Conservation (phyloP, 495 filamentous ascomycete species). For the Tetracladium setigerum region DNA sequence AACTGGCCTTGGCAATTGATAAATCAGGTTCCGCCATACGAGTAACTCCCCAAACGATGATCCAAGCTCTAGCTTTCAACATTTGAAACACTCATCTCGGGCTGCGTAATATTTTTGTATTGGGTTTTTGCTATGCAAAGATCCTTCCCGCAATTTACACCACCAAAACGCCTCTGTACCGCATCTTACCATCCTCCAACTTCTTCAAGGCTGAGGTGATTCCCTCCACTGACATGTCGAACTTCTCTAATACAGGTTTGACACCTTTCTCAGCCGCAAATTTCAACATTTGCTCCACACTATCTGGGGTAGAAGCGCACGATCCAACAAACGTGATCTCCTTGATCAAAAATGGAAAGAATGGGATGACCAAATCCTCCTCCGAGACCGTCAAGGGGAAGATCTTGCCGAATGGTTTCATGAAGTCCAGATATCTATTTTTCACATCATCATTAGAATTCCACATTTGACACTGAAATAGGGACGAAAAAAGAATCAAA, state of each 20-base stretch:
- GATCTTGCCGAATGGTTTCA: conserved; percentile 35
- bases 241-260: conserved; percentile 22
- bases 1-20: no score
- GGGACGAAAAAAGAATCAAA: conserved; percentile 24
- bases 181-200: conserved; percentile 43
- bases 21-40: no score
- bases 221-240: conserved; percentile 43
- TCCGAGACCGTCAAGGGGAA: conserved; percentile 37
- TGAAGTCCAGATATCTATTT: conserved; percentile 39
- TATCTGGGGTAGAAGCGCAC: conserved; percentile 27
- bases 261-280: conserved; percentile 28
- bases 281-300: conserved; percentile 29
- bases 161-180: conserved; percentile 44
- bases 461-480: conserved; percentile 23
- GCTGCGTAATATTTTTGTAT: no score
- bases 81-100: no score
- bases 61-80: no score
- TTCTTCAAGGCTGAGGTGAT: conserved; percentile 45
- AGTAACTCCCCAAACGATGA: no score
- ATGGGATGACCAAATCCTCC: conserved; percentile 34
- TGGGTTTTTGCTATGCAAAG: no score
- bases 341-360: conserved; percentile 29
- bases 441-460: conserved; percentile 23
- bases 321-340: conserved; percentile 45
- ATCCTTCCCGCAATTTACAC: no score